Evolutionary conservation across 805 yeast genomes (phyloP), one percentile per base, ranked within the genome.

Genomic region (Spathaspora boniae): DNA sequence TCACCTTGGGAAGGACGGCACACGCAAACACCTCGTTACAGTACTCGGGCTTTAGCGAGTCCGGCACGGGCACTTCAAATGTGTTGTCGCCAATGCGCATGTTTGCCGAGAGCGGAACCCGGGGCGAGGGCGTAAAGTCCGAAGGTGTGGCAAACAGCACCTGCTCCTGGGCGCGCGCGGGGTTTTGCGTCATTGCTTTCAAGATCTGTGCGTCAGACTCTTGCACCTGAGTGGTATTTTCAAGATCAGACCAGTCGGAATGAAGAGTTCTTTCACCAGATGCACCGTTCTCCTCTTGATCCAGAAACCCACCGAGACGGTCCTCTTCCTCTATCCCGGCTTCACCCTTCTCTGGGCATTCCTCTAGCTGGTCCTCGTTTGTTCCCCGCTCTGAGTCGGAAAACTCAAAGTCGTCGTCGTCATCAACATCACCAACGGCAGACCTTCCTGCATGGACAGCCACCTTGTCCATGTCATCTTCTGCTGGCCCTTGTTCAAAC

Each of bases 1-100:
- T 70, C 9, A 76, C 56, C 43, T 72, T 67, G 2, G 83, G 69
- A 9, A 70, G 46, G 0, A 79, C 80, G 17, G 52, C 44, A 0
- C 54, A 54, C 21, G 72, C 77, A 20, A 84, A 61, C 9, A 48
- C 37, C 2, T 44, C 21, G 9, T 46, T 26, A 4, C 56, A 41
- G 5, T 36, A 40, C 2, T 32, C 21, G 14, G 50, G 56, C 1
- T 29, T 20, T 6, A 62, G 33, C 1, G 15, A 23, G 2, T 38
- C 38, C 2, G 64, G 62, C 1, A 50, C 28, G 1, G 28, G 20
- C 4, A 50, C 42, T 28, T 62, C 65, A 38, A 41, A 58, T 8
- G 34, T 35, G 26, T 38, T 38, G 16, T 38, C 31, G 4, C 31
- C 29, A 8, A 38, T 33, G 9, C 23, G 17, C 16, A 36, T n/a